phyloP scores from a whole-genome alignment of 2,329 filamentous ascomycete genomes.

The Pseudocercospora pini-densiflorae region DNA sequence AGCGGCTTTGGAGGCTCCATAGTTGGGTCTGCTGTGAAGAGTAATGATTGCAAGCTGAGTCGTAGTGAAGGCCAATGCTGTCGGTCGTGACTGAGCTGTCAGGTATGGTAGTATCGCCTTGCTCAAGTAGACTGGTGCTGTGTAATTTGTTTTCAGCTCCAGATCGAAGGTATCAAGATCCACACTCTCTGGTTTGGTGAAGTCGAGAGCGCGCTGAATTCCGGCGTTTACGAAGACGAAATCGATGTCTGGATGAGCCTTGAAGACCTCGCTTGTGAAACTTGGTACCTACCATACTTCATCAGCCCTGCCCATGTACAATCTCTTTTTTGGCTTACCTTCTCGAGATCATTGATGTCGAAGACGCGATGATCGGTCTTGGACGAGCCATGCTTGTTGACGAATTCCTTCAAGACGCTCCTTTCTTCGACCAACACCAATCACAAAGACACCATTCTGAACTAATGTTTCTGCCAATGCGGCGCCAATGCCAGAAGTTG shows the following conservation, averaged over 20 bases:
- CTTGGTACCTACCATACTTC: conserved; percentile 45
- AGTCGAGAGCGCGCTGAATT: conserved; percentile 56
- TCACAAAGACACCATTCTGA: conserved; percentile 51
- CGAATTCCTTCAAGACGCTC: conserved; percentile 58
- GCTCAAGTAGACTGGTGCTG: conserved; percentile 22
- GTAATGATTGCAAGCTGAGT: conserved; percentile 22
- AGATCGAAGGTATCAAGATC: conserved; percentile 49
- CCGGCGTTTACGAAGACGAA: conserved; percentile 58
- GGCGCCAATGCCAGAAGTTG: conserved; percentile 56
- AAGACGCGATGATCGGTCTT: conserved; percentile 47
- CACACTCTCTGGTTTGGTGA: conserved; percentile 53
- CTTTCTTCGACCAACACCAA: conserved; percentile 56
- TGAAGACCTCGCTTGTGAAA: conserved; percentile 49
- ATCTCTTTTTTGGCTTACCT: not conserved
- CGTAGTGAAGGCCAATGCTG: conserved; percentile 19
- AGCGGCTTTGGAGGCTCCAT: conserved; percentile 23
- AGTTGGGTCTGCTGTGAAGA: conserved; percentile 20
- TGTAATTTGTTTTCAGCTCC: conserved; percentile 45
- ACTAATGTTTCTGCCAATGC: conserved; percentile 56
- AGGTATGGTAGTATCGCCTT: conserved; percentile 20
- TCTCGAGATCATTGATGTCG: conserved; percentile 56
- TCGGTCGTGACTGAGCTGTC: conserved; percentile 6
- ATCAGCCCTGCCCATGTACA: not conserved
- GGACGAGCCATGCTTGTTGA: conserved; percentile 48
- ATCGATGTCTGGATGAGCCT: conserved; percentile 56